These are phyloP conservation scores for Botrytis aclada DNA, from an alignment of 2,329 filamentous ascomycete genomes.

Conservation along the genomic window DNA sequence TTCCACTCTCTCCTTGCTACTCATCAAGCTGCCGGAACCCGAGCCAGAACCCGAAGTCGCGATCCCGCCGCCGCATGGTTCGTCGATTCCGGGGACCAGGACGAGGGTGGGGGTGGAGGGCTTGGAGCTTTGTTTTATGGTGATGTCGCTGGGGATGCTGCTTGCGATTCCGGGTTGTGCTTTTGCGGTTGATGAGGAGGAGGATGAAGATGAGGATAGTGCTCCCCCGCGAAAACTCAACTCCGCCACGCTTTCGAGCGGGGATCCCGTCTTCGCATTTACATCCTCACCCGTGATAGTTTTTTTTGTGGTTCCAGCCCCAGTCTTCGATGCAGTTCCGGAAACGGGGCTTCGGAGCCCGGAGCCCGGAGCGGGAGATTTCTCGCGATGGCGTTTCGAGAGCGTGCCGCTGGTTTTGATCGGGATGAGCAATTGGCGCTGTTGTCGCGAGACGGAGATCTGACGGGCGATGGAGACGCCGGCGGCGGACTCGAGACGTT, in stretches of 20 bases:
- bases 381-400: neutral
- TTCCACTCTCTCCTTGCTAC: neutral
- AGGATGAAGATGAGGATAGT: too few relatives aligned
- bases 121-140: neutral
- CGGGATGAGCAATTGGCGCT: conserved; percentile 56
- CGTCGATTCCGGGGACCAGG: neutral
- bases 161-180: too few relatives aligned
- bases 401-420: conserved; percentile 33
- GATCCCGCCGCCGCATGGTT: neutral
- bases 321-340: too few relatives aligned
- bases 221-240: neutral
- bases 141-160: too few relatives aligned
- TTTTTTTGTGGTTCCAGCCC: neutral
- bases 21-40: too few relatives aligned
- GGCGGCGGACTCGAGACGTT: conserved; percentile 52
- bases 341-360: too few relatives aligned
- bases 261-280: neutral
- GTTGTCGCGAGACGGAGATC: conserved; percentile 62
- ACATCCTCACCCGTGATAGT: neutral
- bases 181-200: too few relatives aligned
- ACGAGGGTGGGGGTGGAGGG: neutral
- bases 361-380: neutral
- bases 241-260: neutral
- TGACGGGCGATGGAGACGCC: conserved; percentile 67
- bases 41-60: neutral